Evolutionary conservation across 495 filamentous ascomycete genomes (phyloP).

Genomic region (Talaromyces adpressus): DNA sequence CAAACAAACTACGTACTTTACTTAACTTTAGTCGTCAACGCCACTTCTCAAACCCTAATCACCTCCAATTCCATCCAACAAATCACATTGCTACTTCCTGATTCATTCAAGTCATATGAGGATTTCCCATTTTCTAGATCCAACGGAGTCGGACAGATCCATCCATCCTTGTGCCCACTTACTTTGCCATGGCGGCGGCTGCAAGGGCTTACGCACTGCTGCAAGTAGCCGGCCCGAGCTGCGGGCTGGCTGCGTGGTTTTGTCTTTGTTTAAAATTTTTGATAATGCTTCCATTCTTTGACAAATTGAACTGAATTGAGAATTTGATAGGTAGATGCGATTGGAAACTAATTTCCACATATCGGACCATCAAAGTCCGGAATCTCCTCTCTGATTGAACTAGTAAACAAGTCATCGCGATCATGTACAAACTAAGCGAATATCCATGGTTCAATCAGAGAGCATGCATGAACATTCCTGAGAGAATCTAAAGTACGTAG

Average conservation of each 20-base stretch:
- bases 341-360: neutral
- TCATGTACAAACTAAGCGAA: neutral
- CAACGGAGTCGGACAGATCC: neutral
- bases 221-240: constrained; percentile 4
- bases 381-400: neutral
- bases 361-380: neutral
- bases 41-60: neutral
- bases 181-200: neutral
- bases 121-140: neutral
- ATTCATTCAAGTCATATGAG: neutral
- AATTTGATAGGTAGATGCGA: neutral
- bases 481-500: neutral
- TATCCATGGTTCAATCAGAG: neutral
- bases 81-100: neutral
- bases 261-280: neutral
- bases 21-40: neutral
- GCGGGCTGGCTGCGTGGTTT: constrained; percentile 1
- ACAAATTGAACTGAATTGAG: neutral
- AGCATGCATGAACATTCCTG: neutral
- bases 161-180: neutral
- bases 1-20: neutral
- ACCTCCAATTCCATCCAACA: neutral
- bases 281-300: neutral
- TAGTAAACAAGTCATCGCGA: neutral
- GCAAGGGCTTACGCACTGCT: neutral